Evolutionary conservation across 768 basidiomycete species (phyloP).

Genomic region (Leccinum fibrillosum): DNA sequence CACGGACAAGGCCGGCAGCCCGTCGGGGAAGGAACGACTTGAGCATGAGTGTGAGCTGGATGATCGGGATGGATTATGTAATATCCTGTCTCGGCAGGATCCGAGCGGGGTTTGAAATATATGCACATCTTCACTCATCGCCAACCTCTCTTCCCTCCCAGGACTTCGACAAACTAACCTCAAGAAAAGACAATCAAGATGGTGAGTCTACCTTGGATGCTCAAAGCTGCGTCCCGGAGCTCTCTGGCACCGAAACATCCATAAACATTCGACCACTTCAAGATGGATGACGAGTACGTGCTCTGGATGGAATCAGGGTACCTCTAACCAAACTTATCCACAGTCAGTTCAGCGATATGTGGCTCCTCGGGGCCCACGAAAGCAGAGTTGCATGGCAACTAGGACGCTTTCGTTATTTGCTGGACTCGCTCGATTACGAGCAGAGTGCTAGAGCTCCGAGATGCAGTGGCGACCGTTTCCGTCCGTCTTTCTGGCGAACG

Average conservation of each 20-base stretch:
- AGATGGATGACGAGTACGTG: constrained; percentile 53
- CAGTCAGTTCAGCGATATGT: constrained; percentile 25
- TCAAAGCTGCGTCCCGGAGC: constrained; percentile 32
- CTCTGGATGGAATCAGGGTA: constrained; percentile 33
- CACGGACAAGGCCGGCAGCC: constrained; percentile 5
- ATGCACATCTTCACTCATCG: background rate
- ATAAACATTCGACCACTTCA: constrained; percentile 23
- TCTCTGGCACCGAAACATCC: constrained; percentile 38
- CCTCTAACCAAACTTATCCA: constrained; percentile 18
- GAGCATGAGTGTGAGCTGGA: too few species aligned
- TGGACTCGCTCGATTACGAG: constrained; percentile 36
- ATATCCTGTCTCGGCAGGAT: constrained; percentile 5
- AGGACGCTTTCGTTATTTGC: constrained; percentile 39
- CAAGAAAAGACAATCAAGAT: constrained; percentile 44
- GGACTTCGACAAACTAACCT: constrained; percentile 28
- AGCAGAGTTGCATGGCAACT: constrained; percentile 39
- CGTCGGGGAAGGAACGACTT: constrained; percentile 9
- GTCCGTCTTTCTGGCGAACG: constrained; percentile 23
- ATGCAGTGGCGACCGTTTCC: constrained; percentile 30
- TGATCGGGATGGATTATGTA: constrained; percentile 10
- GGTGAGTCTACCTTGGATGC: constrained; percentile 43
- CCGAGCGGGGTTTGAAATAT: constrained; percentile 22
- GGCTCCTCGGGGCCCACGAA: constrained; percentile 11
- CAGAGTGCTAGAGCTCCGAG: constrained; percentile 55
- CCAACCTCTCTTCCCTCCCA: constrained; percentile 10